phyloP scores from a whole-genome alignment of 2,329 filamentous ascomycete genomes.

The Fusarium sp. region DNA sequence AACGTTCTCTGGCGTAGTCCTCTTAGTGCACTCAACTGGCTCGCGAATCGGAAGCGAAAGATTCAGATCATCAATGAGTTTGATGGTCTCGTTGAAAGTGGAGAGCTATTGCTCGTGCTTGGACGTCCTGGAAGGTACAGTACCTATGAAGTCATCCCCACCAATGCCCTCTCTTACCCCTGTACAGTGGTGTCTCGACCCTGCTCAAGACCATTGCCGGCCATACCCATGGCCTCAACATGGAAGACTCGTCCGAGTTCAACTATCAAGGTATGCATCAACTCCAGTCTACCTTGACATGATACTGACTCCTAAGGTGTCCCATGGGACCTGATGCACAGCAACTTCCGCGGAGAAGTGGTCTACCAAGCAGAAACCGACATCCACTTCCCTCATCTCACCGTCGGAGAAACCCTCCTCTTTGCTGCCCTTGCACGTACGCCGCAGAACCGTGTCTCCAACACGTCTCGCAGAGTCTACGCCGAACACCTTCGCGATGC shows the following conservation, averaged over 20 bases:
- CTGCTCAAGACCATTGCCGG: constrained; percentile 29
- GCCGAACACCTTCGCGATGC: constrained; percentile 55
- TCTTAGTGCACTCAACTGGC: constrained; percentile 12
- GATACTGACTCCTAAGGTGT: constrained; percentile 6
- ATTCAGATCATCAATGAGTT: constrained; percentile 26
- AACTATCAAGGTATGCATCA: constrained; percentile 17
- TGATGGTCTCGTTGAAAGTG: constrained; percentile 27
- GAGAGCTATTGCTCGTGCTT: constrained; percentile 30
- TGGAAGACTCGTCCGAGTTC: constrained; percentile 22
- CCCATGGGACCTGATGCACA: constrained; percentile 26
- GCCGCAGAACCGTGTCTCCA: constrained; percentile 15
- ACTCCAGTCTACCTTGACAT: background rate
- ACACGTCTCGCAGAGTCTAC: constrained; percentile 5
- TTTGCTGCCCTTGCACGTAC: constrained; percentile 27
- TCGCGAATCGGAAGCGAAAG: constrained; percentile 4
- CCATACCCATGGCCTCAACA: constrained; percentile 21
- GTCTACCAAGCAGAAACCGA: constrained; percentile 30
- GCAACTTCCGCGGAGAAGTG: constrained; percentile 24
- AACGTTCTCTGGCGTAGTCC: constrained; percentile 20
- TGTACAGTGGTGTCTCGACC: constrained; percentile 24
- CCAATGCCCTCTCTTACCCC: background rate
- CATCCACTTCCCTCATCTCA: constrained; percentile 28
- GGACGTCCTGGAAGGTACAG: constrained; percentile 32
- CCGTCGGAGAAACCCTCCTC: constrained; percentile 26
- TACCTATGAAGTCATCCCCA: background rate